Evolutionary conservation across 805 yeast genomes (phyloP).

Genomic region (Candida germanica): DNA sequence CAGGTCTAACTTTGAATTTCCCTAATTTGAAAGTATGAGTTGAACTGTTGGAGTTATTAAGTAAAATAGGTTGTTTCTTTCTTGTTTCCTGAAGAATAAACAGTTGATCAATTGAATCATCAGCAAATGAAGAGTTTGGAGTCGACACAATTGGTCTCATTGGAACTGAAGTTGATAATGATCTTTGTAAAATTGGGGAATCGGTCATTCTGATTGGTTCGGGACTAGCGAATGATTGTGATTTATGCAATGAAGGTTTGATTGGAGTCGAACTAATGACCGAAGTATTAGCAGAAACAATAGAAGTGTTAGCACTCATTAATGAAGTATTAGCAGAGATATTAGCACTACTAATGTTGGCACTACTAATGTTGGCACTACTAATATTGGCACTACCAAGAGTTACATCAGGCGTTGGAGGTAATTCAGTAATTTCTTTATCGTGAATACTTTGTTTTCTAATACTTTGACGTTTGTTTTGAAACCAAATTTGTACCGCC

Average conservation of each 20-base stretch:
- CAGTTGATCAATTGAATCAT: slow-evolving; percentile 9
- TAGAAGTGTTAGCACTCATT: neutral
- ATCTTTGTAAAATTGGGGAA: slow-evolving; percentile 20
- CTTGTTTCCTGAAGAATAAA: slow-evolving; percentile 21
- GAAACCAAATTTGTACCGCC: slow-evolving; percentile 98
- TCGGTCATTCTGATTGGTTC: slow-evolving; percentile 13
- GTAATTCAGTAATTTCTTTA: slow-evolving; percentile 41
- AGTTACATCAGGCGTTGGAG: slow-evolving; percentile 32
- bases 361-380: slow-evolving; percentile 2
- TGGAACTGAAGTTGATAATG: slow-evolving; percentile 8
- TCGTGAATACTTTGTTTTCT: slow-evolving; percentile 46
- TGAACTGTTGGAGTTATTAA: slow-evolving; percentile 25
- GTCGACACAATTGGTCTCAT: slow-evolving; percentile 8
- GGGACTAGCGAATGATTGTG: slow-evolving; percentile 23
- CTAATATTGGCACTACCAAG: slow-evolving; percentile 7
- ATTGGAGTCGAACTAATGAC: slow-evolving; percentile 25
- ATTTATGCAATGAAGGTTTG: slow-evolving; percentile 18
- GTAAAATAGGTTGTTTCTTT: slow-evolving; percentile 32
- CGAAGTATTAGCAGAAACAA: slow-evolving; percentile 10
- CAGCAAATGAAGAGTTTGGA: slow-evolving; percentile 19
- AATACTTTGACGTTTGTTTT: slow-evolving; percentile 84
- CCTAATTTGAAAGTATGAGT: slow-evolving; percentile 36
- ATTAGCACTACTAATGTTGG: slow-evolving; percentile 2
- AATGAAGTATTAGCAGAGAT: slow-evolving; percentile 7
- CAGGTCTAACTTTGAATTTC: slow-evolving; percentile 21